Evolutionary conservation across 768 basidiomycete genomes (phyloP).

Genomic region (Leucocoprinus leucothites): DNA sequence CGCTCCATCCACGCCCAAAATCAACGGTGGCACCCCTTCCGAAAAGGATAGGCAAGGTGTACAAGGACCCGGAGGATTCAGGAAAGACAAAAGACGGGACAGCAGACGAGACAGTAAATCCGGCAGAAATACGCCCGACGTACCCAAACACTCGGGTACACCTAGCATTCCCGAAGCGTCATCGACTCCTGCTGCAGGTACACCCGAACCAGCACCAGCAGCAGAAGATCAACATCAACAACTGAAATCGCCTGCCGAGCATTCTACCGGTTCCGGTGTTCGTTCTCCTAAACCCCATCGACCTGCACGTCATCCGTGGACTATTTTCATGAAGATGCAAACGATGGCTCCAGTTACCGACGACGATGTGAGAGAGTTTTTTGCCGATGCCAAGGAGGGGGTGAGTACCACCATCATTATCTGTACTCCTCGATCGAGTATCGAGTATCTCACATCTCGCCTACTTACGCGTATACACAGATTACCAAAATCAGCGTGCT

Average conservation of each 20-base stretch:
- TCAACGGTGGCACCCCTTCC: constrained; percentile 35
- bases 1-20: constrained; percentile 32
- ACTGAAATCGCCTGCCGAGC: constrained; percentile 54
- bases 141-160: constrained; percentile 26
- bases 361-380: constrained; percentile 71
- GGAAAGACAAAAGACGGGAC: constrained; percentile 59
- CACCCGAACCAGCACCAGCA: constrained; percentile 14
- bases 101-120: constrained; percentile 32
- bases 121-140: constrained; percentile 27
- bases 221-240: too few species aligned
- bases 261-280: constrained; percentile 50
- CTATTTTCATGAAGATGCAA: constrained; percentile 74
- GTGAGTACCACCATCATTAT: constrained; percentile 39
- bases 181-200: constrained; percentile 9
- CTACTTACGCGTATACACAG: too few species aligned
- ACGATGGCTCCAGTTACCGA: constrained; percentile 48
- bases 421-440: constrained; percentile 1
- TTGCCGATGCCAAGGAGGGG: constrained; percentile 64
- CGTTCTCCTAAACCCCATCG: constrained; percentile 71
- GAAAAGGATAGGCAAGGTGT: constrained; percentile 59
- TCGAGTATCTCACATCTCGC: too few species aligned
- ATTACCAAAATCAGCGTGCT: constrained; percentile 71
- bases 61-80: constrained; percentile 37
- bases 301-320: constrained; percentile 74
- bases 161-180: constrained; percentile 26